phyloP scores from a whole-genome alignment of 805 yeast species.

The Maudiozyma saulgeensis region DNA sequence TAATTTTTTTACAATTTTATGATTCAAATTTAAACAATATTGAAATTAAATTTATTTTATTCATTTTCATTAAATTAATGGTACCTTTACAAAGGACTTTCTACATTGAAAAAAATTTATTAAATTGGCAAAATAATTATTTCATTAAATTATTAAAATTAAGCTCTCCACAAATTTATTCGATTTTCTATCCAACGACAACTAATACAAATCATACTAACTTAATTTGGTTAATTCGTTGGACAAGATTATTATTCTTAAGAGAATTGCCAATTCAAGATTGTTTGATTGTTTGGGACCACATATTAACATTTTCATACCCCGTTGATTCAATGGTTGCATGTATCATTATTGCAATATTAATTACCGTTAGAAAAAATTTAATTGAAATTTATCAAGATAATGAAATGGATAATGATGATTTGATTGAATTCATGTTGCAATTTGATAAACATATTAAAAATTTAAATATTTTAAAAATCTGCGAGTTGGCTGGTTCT shows the following conservation, averaged over 20 bases:
- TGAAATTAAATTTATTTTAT: constrained; percentile 6
- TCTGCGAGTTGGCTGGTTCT: constrained; percentile 21
- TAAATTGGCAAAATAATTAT: constrained; percentile 18
- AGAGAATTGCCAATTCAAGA: constrained; percentile 22
- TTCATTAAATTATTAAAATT: constrained; percentile 17
- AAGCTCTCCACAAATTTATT: constrained; percentile 13
- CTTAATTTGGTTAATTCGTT: constrained; percentile 27
- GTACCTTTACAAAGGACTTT: constrained; percentile 16
- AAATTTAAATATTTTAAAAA: constrained; percentile 12
- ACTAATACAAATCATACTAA: constrained; percentile 3
- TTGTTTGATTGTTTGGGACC: constrained; percentile 26
- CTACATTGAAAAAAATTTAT: constrained; percentile 18
- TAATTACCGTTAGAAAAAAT: constrained; percentile 14
- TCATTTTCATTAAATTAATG: constrained; percentile 23
- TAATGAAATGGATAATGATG: constrained; percentile 20
- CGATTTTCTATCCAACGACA: constrained; percentile 5
- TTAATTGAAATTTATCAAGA: constrained; percentile 9
- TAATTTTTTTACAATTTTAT: constrained; percentile 21
- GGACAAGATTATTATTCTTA: constrained; percentile 25
- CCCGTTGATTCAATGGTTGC: constrained; percentile 19
- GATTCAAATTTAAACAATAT: not conserved
- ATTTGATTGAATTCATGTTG: constrained; percentile 21
- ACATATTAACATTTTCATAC: constrained; percentile 18
- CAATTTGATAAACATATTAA: constrained; percentile 11
- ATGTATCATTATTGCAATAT: constrained; percentile 16